Conservation (phyloP, 306 rosid species). For the Lotus japonicus region DNA sequence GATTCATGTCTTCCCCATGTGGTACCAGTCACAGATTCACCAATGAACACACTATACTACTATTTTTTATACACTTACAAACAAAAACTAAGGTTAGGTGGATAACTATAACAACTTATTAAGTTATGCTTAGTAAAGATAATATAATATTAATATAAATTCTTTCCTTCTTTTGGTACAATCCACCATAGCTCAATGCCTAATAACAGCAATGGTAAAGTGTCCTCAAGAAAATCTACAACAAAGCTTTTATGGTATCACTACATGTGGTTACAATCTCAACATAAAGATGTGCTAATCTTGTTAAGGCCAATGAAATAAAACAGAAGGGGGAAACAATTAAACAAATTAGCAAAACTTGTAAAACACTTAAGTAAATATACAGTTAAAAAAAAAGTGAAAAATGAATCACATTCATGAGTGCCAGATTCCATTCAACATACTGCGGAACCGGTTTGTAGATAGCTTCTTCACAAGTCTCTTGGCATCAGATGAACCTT, state of each 20-base stretch:
- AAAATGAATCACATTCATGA: conserved; percentile 46
- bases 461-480: conserved; percentile 73
- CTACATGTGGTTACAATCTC: conserved; percentile 39
- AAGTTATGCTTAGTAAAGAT: conserved; percentile 14
- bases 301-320: neutral
- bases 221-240: conserved; percentile 27
- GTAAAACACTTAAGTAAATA: conserved; percentile 45
- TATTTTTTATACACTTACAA: neutral
- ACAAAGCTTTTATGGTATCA: conserved; percentile 36
- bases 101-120: conserved; percentile 32
- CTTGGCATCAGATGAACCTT: conserved; percentile 79
- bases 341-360: conserved; percentile 31
- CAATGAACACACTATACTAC: neutral
- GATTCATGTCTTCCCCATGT: conserved; percentile 50
- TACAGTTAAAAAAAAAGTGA: conserved; percentile 37
- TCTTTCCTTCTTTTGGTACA: conserved; percentile 27
- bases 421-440: conserved; percentile 85
- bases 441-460: conserved; percentile 57
- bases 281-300: conserved; percentile 33
- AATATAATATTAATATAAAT: neutral
- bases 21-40: conserved; percentile 21
- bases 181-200: conserved; percentile 23
- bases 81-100: conserved; percentile 22
- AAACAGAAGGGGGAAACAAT: conserved; percentile 11
- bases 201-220: conserved; percentile 23